Evolutionary conservation across 1,139 yeast genomes (phyloP).

Genomic region (Saccharomyces pastorianus): DNA sequence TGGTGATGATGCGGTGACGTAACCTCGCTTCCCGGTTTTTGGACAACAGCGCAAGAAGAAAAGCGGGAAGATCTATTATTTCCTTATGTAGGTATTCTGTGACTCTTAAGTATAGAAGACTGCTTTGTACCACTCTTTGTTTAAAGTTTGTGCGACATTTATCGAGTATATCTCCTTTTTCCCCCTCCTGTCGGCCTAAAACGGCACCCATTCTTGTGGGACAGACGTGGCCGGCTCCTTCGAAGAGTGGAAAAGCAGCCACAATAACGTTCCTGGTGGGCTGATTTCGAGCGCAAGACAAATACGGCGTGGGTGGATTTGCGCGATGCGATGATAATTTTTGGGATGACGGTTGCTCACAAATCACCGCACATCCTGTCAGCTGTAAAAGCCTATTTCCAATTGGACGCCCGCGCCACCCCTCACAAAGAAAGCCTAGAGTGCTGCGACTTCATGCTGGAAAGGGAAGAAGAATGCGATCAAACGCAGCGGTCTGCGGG

Average conservation of each 20-base stretch:
- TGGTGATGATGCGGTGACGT: neutral
- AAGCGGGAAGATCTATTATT: neutral
- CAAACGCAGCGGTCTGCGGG: neutral
- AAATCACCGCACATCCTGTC: neutral
- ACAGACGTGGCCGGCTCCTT: neutral
- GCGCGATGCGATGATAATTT: neutral
- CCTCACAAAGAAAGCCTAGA: neutral
- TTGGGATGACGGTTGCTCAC: neutral
- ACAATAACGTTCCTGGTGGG: neutral
- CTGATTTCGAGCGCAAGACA: neutral
- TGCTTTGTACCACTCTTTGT: neutral
- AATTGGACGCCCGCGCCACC: neutral
- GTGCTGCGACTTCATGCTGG: neutral
- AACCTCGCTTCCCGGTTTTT: neutral
- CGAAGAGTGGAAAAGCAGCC: neutral
- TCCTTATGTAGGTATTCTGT: neutral
- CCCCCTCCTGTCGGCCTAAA: neutral
- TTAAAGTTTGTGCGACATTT: neutral
- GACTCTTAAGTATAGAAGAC: neutral
- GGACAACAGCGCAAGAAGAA: neutral
- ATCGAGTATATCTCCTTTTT: neutral
- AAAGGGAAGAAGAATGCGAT: neutral
- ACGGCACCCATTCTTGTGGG: neutral
- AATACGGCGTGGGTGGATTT: neutral
- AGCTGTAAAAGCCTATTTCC: neutral